Base-by-base conservation (phyloP, 306 rosid species). In the Mimosa pudica region DNA sequence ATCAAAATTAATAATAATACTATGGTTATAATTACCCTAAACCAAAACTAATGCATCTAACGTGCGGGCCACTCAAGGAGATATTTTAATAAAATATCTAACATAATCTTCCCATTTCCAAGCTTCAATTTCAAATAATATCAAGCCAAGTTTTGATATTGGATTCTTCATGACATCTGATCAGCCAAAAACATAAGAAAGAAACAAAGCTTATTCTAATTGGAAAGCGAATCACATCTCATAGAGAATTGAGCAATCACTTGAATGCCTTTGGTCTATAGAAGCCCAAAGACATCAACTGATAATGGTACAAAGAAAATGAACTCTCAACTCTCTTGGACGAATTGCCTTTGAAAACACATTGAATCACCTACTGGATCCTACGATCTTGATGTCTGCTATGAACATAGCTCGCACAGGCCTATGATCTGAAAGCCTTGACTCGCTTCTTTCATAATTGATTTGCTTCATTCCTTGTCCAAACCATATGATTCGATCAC, bases 401-500 rank as follows among this genome's bases (percentile, higher is more conserved):
- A 32, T 80, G 80, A 90, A 88, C 54, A 79, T 32, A 51, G 89
- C 89, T 55, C 78, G 47, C 33, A 90, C 84, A 45, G 91, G 90
- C 75, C 89, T 83, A 55, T 88, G 90, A 83, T 88, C 89, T 4
- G 90, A 88, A 44, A 87, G 80, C 49, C 24, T 84, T 46, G 85
- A 82, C 65, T 86, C 92, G 30, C 86, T 76, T 83, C 88, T 82
- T 42, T 18, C 60, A 66, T 85, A 84, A 10, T 82, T 75, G 1
- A 45, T 84, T 84, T 90, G 94, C 79, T 70, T 84, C 65, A 90
- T 81, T 63, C 89, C 90, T 67, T 82, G 79, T n/a, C 90, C 86
- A 32, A 78, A 87, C 92, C 89, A 90, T 41, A 85, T 79, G 80
- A 88, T 90, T 63, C 88, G 70, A 71, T 88, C 90, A 45, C 89